These are phyloP conservation scores for Entamoeba dispar DNA, from an alignment of 208 protist genomes.

Conservation along the genomic window DNA sequence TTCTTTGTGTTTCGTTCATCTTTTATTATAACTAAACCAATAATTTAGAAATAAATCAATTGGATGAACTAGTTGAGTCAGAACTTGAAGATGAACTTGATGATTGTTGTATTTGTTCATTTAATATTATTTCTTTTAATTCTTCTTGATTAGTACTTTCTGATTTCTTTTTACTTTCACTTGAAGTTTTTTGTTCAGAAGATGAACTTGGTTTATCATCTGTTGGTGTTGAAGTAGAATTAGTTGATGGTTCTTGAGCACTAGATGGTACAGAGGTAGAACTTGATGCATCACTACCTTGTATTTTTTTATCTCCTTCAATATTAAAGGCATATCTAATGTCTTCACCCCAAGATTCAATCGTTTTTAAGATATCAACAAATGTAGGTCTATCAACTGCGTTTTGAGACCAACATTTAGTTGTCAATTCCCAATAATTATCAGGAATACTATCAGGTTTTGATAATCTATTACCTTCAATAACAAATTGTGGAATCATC, in stretches of 20 bases:
- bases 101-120: too few relatives aligned
- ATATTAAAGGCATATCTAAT: background rate
- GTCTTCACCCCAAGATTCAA: background rate
- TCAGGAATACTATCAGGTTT: background rate
- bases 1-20: too few relatives aligned
- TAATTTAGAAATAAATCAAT: too few relatives aligned
- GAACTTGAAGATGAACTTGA: too few relatives aligned
- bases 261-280: background rate
- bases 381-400: background rate
- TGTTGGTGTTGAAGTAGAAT: background rate
- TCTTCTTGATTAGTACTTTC: too few relatives aligned
- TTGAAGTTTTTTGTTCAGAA: too few relatives aligned
- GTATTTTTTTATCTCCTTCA: background rate
- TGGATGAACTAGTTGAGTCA: too few relatives aligned
- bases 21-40: too few relatives aligned
- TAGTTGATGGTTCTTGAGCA: background rate
- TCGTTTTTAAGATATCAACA: background rate
- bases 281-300: background rate
- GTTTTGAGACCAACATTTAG: background rate
- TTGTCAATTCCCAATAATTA: background rate
- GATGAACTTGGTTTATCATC: background rate
- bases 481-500: background rate
- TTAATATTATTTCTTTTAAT: too few relatives aligned
- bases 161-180: too few relatives aligned
- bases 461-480: background rate